Evolutionary conservation across 306 rosid species (phyloP).

Genomic region (Ceratonia siliqua): DNA sequence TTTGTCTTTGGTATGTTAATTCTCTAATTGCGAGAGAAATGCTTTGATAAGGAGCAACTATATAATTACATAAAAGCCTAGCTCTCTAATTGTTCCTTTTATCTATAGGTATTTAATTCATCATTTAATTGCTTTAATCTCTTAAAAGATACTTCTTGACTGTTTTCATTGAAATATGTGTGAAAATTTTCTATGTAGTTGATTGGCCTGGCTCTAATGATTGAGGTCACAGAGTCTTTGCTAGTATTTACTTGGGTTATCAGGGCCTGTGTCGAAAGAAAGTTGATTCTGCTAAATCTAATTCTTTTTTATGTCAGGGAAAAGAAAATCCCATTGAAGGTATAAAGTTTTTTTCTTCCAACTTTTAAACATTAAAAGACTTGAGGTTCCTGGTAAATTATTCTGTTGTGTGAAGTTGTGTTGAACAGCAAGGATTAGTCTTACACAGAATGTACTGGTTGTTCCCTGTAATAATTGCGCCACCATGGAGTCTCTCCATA

Average conservation of each 20-base stretch:
- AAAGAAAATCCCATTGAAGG: conserved; percentile 6
- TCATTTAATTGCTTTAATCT: not conserved
- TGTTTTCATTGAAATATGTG: not conserved
- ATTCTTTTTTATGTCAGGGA: not conserved
- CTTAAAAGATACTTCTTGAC: not conserved
- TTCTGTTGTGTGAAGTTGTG: conserved; percentile 2
- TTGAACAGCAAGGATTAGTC: conserved; percentile 35
- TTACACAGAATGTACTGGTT: conserved; percentile 45
- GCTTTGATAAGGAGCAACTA: not conserved
- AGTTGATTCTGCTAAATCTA: not conserved
- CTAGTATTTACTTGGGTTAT: not conserved
- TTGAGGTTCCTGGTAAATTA: not conserved
- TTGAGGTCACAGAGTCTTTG: not conserved
- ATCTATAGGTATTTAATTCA: not conserved
- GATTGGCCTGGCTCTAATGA: not conserved
- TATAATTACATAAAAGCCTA: not conserved
- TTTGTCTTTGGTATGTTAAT: not conserved
- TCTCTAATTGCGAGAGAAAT: not conserved
- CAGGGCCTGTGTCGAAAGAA: not conserved
- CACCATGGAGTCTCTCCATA: conserved; percentile 61
- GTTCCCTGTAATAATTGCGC: conserved; percentile 42
- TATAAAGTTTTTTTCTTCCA: not conserved
- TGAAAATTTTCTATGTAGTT: not conserved
- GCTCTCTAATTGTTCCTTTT: not conserved
- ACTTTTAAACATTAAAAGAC: conserved; percentile 25